These are phyloP conservation scores for Stachybotrys chlorohalonatus DNA, from an alignment of 2,329 filamentous ascomycete species.

Conservation along the genomic window DNA sequence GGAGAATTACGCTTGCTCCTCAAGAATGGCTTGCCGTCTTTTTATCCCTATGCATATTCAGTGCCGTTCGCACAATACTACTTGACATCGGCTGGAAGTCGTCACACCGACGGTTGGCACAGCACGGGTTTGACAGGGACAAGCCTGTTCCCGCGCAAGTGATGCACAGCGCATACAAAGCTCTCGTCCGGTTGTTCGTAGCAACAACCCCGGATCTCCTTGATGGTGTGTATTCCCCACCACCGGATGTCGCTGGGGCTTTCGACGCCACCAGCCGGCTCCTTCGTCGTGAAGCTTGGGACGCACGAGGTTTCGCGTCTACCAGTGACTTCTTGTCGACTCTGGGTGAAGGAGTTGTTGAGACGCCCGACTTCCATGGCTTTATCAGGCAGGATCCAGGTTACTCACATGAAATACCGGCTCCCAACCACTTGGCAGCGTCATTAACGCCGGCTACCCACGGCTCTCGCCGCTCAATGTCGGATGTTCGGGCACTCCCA, in stretches of 20 bases:
- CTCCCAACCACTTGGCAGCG: not conserved
- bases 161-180: constrained; percentile 42
- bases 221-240: constrained; percentile 30
- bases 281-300: constrained; percentile 39
- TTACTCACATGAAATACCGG: not conserved
- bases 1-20: constrained; percentile 26
- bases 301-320: constrained; percentile 32
- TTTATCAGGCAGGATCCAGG: constrained; percentile 15
- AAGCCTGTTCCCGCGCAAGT: constrained; percentile 8
- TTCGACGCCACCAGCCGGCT: constrained; percentile 33
- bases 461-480: constrained; percentile 3
- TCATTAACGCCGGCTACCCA: constrained; percentile 2
- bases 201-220: constrained; percentile 33
- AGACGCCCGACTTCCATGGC: constrained; percentile 22
- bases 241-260: constrained; percentile 36
- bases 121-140: constrained; percentile 3
- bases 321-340: constrained; percentile 40
- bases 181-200: constrained; percentile 39
- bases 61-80: constrained; percentile 42
- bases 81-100: constrained; percentile 27
- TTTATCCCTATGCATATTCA: constrained; percentile 50
- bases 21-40: constrained; percentile 43
- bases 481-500: not conserved
- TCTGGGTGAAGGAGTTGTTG: constrained; percentile 34
- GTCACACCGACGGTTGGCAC: constrained; percentile 4